Evolutionary conservation across 148 eudicot genomes (phyloP).

Genomic region (Chenopodium album): DNA sequence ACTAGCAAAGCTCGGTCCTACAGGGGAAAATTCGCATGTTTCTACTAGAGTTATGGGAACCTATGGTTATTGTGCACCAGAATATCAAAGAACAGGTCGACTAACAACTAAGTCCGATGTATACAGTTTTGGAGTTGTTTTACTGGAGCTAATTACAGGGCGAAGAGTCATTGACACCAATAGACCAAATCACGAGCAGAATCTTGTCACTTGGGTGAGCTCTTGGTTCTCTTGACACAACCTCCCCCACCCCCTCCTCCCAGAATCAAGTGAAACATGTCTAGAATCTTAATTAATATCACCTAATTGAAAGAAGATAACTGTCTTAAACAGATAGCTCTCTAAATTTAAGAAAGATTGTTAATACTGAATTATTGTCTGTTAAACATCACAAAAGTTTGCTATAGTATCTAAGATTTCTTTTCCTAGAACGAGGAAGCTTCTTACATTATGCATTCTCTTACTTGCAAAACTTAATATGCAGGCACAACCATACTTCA

Average conservation of each 20-base stretch:
- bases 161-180: slow-evolving; percentile 47
- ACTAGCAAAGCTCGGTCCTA: slow-evolving; percentile 53
- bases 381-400: neutral
- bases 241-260: neutral
- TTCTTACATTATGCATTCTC: slow-evolving; percentile 1
- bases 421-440: neutral
- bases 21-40: slow-evolving; percentile 41
- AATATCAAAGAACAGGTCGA: slow-evolving; percentile 51
- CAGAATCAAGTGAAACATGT: neutral
- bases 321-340: neutral
- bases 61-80: slow-evolving; percentile 66
- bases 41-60: slow-evolving; percentile 58
- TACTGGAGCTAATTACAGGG: slow-evolving; percentile 54
- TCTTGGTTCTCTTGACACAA: neutral
- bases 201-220: slow-evolving; percentile 49
- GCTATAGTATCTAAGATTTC: neutral
- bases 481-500: slow-evolving; percentile 70
- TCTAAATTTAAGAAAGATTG: neutral
- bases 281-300: no score
- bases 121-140: slow-evolving; percentile 54
- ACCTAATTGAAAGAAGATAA: neutral
- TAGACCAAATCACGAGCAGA: slow-evolving; percentile 38
- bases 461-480: neutral
- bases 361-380: neutral
- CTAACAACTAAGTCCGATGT: slow-evolving; percentile 51